phyloP scores from a whole-genome alignment of 805 yeast species.

The Metschnikowia shivogae region DNA sequence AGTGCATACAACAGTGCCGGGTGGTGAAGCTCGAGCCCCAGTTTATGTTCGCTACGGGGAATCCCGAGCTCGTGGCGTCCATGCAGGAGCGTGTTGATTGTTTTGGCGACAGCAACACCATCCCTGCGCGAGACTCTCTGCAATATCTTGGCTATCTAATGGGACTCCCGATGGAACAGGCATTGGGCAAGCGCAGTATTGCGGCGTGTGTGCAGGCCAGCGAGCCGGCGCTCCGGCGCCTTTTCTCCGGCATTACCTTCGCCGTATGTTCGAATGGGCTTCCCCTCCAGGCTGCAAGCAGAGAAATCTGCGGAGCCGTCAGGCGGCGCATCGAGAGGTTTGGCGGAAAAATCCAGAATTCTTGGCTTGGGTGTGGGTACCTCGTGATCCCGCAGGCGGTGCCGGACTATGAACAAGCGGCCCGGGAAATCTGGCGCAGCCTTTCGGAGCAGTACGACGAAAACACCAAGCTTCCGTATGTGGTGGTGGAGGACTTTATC shows the following conservation, averaged over 20 bases:
- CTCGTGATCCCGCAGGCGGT: constrained; percentile 31
- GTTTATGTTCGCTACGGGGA: constrained; percentile 47
- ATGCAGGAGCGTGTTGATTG: constrained; percentile 44
- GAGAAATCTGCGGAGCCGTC: not conserved
- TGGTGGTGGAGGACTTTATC: constrained; percentile 33
- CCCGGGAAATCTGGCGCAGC: constrained; percentile 4
- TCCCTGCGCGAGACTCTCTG: constrained; percentile 19
- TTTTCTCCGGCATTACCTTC: constrained; percentile 35
- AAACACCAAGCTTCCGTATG: constrained; percentile 26
- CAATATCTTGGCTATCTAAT: constrained; percentile 9
- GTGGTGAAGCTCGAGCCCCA: constrained; percentile 56
- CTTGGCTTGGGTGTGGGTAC: constrained; percentile 27
- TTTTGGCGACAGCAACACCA: constrained; percentile 59
- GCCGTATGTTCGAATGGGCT: constrained; percentile 21
- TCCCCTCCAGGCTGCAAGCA: not conserved
- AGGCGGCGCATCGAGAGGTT: constrained; percentile 39
- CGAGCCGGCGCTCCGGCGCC: constrained; percentile 20
- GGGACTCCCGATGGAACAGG: constrained; percentile 10
- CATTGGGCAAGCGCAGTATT: constrained; percentile 2
- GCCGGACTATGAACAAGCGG: not conserved
- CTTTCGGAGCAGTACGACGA: constrained; percentile 15
- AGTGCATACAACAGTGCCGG: constrained; percentile 45
- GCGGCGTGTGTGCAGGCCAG: not conserved
- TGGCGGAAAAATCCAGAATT: constrained; percentile 28
- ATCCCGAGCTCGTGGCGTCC: constrained; percentile 12